Base-by-base conservation (phyloP, 495 filamentous ascomycete species). In the Amphirosellinia nigrospora region DNA sequence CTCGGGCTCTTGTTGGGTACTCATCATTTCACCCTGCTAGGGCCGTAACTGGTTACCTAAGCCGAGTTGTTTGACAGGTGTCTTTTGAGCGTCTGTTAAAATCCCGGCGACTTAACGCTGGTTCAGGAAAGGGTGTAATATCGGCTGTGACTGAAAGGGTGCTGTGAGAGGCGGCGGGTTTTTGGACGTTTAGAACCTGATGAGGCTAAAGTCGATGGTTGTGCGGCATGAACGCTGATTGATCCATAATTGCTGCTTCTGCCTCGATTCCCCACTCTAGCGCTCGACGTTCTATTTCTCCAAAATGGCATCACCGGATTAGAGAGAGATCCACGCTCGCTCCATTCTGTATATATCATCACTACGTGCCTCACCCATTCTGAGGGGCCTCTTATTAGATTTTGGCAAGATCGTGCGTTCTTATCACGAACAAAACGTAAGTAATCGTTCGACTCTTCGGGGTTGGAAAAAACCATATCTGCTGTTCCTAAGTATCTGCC, bases 171-270 rank as follows among this genome's bases (percentile, higher is more conserved):
- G 48, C 3, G 5, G 34, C 43, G 38, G 53, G 36, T 68, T 68
- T 68, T 68, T 10, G 46, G 39, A 26, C 52, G 21, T 67, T 45
- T n/a, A 69, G 43, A 64, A 34, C 48, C n/a, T 71, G 71, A 78
- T 73, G 72, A 78, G 74, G 76, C 76, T 78, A 78, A 78, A 75
- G 64, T 76, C 73, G 41, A 73, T n/a, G 32, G 52, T 68, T 59
- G 71, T 50, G 66, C 70, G 68, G 75, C 72, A 71, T 39, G 48
- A 71, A 70, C 43, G 64, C 71, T 64, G 68, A 70, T 70, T 69
- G 67, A 69, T 55, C 67, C 68, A 69, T 65, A 38, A n/a, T 61
- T 72, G 21, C 39, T n/a, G 66, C 70, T 65, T 34, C 68, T 70
- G 71, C 65, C 63, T 43, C 61, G 62, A 45, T 63, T 63, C 67